These are phyloP conservation scores for Whalleya microplaca DNA, from an alignment of 2,329 filamentous ascomycete species.

Conservation along the genomic window DNA sequence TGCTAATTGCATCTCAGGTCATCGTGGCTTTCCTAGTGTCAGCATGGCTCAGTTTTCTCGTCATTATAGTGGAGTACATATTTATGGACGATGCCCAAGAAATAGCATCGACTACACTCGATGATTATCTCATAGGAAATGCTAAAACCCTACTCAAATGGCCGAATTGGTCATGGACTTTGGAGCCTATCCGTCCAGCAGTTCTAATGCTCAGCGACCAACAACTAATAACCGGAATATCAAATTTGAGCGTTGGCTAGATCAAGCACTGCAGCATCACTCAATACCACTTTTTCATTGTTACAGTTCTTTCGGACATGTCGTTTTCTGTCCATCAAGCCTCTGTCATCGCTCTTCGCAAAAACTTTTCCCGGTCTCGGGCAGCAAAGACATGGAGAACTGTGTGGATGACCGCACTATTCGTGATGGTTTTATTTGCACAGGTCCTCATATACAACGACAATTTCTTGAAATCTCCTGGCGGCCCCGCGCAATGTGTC, in stretches of 20 bases:
- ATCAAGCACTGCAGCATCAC: conserved; percentile 20
- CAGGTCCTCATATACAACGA: conserved; percentile 4
- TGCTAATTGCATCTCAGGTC: conserved; percentile 1
- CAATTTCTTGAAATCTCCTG: not conserved
- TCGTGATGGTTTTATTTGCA: not conserved
- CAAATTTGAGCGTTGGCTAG: conserved; percentile 11
- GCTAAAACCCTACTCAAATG: not conserved
- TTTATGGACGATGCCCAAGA: not conserved
- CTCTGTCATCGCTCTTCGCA: conserved; percentile 1
- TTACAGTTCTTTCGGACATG: not conserved
- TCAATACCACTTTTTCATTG: conserved; percentile 11
- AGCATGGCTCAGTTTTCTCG: conserved; percentile 7
- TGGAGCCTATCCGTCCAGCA: conserved; percentile 5
- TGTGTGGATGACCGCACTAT: not conserved
- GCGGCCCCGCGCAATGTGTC: not conserved
- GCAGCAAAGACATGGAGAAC: conserved; percentile 1
- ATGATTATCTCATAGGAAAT: not conserved
- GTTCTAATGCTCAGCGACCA: conserved; percentile 15
- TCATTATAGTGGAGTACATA: conserved; percentile 6
- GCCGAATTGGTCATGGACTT: not conserved
- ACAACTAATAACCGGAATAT: conserved; percentile 10
- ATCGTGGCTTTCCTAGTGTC: conserved; percentile 9
- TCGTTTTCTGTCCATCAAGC: conserved; percentile 3
- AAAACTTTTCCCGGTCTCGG: not conserved
- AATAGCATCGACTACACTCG: not conserved